Evolutionary conservation across 2,329 filamentous ascomycete genomes (phyloP), one percentile per base, ranked within the genome.

Genomic region (Phoma sp.): DNA sequence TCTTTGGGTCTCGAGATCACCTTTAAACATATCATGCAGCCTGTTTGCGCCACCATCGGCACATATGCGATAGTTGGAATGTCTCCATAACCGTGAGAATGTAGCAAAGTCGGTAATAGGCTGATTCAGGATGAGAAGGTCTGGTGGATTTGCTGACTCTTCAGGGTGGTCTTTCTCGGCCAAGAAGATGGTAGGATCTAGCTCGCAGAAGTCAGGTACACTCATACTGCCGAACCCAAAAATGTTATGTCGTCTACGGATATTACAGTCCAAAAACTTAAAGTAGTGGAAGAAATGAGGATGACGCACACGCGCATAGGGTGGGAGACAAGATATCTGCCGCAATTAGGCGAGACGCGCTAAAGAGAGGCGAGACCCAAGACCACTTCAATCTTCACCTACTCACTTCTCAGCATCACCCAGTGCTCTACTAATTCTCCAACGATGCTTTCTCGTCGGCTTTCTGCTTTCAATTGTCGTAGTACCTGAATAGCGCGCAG

Each of bases 41-140:
- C 86, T 83, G 69, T 98, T 96, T 38, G 93, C 93, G 20, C 92
- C 95, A 49, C 93, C 95, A 77, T 99, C 95, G 23, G 92, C 95
- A 53, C 92, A 96, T 47, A 98, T 81, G 20, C 84, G 84, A 57
- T 87, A 83, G 18, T 77, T 78, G 46, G 90, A 88, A 57, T 80
- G 77, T 21, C 68, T 67, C 76, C 80, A 81, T 11, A 83, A 68
- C 10, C 74, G 72, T 25, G 73, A 65, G 57, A 83, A 77, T 11
- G 77, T 79, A 72, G 82, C 81, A 79, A 62, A 84, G 66, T 71
- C 72, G 70, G 65, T 57, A 50, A 76, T 74, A 47, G 73, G 74
- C 45, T 76, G 74, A 47, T 81, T 78, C 26, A 84, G 65, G n/a
- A 81, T 78, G 37, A 73, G 64, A 20, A 82, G 71, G 53, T 71